These are phyloP conservation scores for Naegleria fowleri DNA, from an alignment of 208 protist genomes.

Conservation along the genomic window DNA sequence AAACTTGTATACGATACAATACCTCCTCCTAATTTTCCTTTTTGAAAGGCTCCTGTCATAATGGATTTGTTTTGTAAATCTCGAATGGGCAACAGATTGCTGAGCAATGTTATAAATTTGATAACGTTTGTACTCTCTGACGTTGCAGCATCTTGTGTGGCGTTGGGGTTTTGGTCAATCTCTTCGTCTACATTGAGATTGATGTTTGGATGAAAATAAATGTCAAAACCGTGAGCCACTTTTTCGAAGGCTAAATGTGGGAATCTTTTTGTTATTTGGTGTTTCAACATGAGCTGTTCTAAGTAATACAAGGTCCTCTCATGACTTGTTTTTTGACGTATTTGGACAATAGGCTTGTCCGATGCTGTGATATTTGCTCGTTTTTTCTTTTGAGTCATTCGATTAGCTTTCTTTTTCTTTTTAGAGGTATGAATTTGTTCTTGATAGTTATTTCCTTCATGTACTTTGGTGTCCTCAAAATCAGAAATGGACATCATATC, in stretches of 20 bases:
- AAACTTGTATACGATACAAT: neutral
- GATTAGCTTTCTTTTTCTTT: neutral
- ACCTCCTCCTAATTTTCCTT: neutral
- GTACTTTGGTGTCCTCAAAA: neutral
- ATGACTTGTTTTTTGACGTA: neutral
- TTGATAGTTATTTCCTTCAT: constrained; percentile 15
- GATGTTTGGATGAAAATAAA: neutral
- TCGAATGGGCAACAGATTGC: neutral
- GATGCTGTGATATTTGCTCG: neutral
- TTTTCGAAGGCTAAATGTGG: neutral
- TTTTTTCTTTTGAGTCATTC: neutral
- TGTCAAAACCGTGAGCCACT: constrained; percentile 10
- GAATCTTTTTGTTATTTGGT: neutral
- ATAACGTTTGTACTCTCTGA: neutral
- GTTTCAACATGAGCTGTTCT: constrained; percentile 13
- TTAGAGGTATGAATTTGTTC: neutral
- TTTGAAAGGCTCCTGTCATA: neutral
- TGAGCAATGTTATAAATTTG: neutral
- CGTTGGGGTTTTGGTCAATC: neutral
- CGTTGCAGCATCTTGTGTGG: neutral
- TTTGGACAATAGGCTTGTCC: neutral
- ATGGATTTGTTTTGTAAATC: constrained; percentile 13
- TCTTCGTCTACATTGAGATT: neutral
- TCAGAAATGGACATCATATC: neutral
- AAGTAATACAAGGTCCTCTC: neutral